A percentile compares a stretch with the other conserved stretches of the same genome.
phyloP scores from a whole-genome alignment of 768 basidiomycete species.

The Termitomyces sp. region DNA sequence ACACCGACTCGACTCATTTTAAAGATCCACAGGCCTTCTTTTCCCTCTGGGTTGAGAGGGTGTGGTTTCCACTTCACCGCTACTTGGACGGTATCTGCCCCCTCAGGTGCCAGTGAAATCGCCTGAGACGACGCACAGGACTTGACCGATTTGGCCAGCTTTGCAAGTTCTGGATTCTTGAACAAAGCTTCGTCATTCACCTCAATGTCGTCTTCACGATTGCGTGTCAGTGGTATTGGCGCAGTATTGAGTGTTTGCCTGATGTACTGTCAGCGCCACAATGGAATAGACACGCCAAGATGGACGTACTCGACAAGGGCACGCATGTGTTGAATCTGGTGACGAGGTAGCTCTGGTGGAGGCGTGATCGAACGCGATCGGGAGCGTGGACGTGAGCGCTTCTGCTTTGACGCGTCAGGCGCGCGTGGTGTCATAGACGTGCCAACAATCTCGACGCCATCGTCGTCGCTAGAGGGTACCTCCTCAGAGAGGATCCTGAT shows the following conservation, averaged over 20 bases:
- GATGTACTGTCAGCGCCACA: background rate
- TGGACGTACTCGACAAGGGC: conserved; percentile 55
- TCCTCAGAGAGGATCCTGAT: conserved; percentile 38
- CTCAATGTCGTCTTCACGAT: conserved; percentile 36
- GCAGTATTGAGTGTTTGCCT: conserved; percentile 47
- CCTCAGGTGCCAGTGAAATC: conserved; percentile 28
- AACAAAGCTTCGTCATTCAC: conserved; percentile 46
- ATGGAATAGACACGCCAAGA: background rate
- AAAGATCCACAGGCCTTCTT: conserved; percentile 45
- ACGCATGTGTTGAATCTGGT: conserved; percentile 54
- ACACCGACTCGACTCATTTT: conserved; percentile 55
- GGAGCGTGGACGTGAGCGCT: conserved; percentile 47
- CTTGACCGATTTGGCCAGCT: conserved; percentile 40
- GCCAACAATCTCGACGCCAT: conserved; percentile 34
- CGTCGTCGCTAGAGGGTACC: conserved; percentile 25
- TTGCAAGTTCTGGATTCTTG: conserved; percentile 61
- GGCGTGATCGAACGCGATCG: conserved; percentile 76
- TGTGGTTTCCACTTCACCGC: conserved; percentile 66
- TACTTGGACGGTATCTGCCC: conserved; percentile 42
- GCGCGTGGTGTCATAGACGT: conserved; percentile 25
- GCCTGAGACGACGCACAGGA: conserved; percentile 21
- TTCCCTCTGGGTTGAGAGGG: conserved; percentile 44
- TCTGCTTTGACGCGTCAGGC: conserved; percentile 32
- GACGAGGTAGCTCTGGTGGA: conserved; percentile 57
- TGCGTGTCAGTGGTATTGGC: conserved; percentile 34